Percentiles rank a stretch among this genome's conserved stretches.
Conservation (phyloP, 495 filamentous ascomycete species). For the Hypoxylon subgilvum region DNA sequence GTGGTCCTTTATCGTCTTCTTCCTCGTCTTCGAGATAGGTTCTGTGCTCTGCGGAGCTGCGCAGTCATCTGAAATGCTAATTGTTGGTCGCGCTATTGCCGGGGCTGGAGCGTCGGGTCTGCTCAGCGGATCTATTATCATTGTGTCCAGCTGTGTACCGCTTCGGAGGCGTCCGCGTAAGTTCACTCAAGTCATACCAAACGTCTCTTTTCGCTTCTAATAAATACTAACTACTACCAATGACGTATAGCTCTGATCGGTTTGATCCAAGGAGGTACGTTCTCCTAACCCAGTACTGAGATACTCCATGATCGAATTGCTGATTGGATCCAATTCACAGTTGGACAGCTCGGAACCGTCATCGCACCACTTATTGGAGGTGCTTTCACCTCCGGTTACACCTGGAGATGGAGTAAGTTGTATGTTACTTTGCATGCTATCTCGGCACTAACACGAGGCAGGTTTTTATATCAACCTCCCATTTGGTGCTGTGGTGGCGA, state of each 20-base stretch:
- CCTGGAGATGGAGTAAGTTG: conserved; percentile 49
- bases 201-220: not conserved
- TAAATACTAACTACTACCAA: not conserved
- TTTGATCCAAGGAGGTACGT: conserved; percentile 4
- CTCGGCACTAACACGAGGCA: conserved; percentile 27
- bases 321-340: conserved; percentile 42
- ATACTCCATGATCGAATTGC: not conserved
- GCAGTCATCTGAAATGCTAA: conserved; percentile 50
- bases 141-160: conserved; percentile 49
- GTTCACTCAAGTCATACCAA: conserved; percentile 21
- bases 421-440: conserved; percentile 39
- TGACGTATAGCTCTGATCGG: conserved; percentile 2
- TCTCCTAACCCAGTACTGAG: not conserved
- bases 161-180: conserved; percentile 45
- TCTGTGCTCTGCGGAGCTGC: conserved; percentile 59
- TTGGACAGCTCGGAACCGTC: conserved; percentile 37
- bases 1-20: conserved; percentile 46
- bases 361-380: conserved; percentile 62
- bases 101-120: conserved; percentile 53
- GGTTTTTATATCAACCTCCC: conserved; percentile 61
- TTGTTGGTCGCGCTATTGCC: conserved; percentile 58
- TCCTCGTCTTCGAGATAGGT: conserved; percentile 52
- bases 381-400: conserved; percentile 62
- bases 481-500: conserved; percentile 33
- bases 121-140: conserved; percentile 56